Conservation (phyloP, 176 grass and related monocot species). For the Ensete glaucum region DNA sequence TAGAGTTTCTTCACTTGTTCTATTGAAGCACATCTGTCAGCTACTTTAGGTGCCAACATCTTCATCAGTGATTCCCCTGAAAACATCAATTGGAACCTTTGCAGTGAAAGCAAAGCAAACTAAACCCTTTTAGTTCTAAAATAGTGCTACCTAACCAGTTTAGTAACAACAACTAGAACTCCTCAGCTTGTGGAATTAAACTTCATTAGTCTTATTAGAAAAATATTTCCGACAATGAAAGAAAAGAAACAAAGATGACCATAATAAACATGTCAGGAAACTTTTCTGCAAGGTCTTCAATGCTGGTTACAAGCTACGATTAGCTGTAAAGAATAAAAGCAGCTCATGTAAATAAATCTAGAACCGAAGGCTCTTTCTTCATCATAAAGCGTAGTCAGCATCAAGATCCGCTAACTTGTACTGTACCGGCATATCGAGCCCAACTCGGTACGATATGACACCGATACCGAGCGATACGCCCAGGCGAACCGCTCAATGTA, state of each 20-base stretch:
- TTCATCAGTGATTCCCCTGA: slow-evolving; percentile 92
- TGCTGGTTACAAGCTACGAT: slow-evolving; percentile 92
- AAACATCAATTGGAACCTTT: slow-evolving; percentile 88
- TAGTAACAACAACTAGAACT: too few species aligned
- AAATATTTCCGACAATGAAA: not conserved
- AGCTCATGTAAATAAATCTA: not conserved
- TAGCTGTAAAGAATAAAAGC: slow-evolving; percentile 46
- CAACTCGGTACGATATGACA: too few species aligned
- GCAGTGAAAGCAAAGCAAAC: slow-evolving; percentile 21
- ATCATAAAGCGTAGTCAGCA: not conserved
- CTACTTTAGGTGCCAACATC: too few species aligned
- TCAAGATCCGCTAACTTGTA: too few species aligned
- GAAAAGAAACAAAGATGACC: slow-evolving; percentile 26
- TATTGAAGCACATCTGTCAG: too few species aligned
- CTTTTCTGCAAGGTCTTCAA: slow-evolving; percentile 97
- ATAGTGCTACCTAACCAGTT: too few species aligned
- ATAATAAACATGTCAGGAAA: slow-evolving; percentile 96
- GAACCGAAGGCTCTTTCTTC: not conserved
- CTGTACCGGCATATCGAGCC: too few species aligned
- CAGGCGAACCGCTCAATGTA: too few species aligned
- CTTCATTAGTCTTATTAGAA: too few species aligned
- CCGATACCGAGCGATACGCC: too few species aligned
- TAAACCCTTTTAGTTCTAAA: not conserved
- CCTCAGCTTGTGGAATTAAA: too few species aligned
- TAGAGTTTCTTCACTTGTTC: slow-evolving; percentile 98